phyloP scores from a whole-genome alignment of 139 green algal species.

The Coelastrella sp. region DNA sequence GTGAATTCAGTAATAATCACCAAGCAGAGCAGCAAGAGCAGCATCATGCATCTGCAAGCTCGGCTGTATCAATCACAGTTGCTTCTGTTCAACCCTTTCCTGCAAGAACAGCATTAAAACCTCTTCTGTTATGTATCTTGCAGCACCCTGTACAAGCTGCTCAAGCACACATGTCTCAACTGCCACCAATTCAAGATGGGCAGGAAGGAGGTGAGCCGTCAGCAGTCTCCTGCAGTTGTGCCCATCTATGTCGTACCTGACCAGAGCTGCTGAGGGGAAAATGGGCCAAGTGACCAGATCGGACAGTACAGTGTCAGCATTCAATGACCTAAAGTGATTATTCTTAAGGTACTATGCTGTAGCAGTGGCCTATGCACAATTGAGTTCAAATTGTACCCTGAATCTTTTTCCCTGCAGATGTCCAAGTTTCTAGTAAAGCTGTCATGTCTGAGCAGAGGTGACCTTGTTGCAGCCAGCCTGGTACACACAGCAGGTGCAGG shows the following conservation, averaged over 20 bases:
- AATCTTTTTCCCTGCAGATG: conserved; percentile 4
- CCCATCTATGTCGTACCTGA: too few relatives aligned
- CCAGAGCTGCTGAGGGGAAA: too few relatives aligned
- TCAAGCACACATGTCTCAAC: conserved; percentile 88
- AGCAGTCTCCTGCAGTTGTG: neutral
- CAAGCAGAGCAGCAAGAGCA: neutral
- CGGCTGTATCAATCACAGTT: neutral
- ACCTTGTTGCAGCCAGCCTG: conserved; percentile 40
- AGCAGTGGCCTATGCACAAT: neutral
- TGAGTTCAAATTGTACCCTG: neutral
- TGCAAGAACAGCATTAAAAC: too few relatives aligned
- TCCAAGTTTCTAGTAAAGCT: conserved; percentile 40
- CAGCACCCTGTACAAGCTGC: conserved; percentile 90
- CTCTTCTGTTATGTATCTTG: neutral
- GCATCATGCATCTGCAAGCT: neutral
- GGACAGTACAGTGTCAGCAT: too few relatives aligned
- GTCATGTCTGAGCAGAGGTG: conserved; percentile 30
- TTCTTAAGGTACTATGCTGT: too few relatives aligned
- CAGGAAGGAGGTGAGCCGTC: conserved; percentile 64
- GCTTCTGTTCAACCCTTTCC: neutral
- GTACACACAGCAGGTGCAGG: conserved; percentile 19
- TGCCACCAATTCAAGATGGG: conserved; percentile 92
- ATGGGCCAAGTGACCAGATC: too few relatives aligned
- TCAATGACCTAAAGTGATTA: too few relatives aligned
- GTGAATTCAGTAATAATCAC: too few relatives aligned